Conservation (phyloP, 1,284 basidiomycete species). For the Rhodotorula sp. region DNA sequence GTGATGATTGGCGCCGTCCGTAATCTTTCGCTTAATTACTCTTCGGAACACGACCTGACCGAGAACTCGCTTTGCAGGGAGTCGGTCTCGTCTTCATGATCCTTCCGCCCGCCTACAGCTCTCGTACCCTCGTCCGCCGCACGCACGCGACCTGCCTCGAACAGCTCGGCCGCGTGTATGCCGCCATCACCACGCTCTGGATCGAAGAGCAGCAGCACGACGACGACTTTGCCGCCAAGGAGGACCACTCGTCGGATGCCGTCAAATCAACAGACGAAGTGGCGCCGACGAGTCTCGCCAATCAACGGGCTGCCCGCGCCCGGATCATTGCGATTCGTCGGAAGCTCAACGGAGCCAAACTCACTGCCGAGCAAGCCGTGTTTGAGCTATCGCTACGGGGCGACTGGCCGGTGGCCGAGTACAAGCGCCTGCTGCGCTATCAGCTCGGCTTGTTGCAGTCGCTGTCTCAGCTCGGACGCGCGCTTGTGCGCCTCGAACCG, state of each 20-base stretch:
- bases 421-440: conserved; percentile 11
- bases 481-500: conserved; percentile 21
- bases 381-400: conserved; percentile 30
- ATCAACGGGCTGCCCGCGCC: conserved; percentile 16
- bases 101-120: conserved; percentile 12
- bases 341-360: conserved; percentile 27
- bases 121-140: conserved; percentile 25
- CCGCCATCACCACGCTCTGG: conserved; percentile 22
- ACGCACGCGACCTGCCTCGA: conserved; percentile 35
- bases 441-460: conserved; percentile 33
- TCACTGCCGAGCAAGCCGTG: conserved; percentile 13
- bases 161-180: conserved; percentile 30
- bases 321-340: conserved; percentile 24
- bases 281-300: not conserved
- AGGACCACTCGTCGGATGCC: not conserved
- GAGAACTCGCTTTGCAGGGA: not conserved
- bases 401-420: conserved; percentile 31
- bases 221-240: not conserved
- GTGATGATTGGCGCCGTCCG: conserved; percentile 31
- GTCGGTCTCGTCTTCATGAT: conserved; percentile 6
- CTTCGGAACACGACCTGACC: too few species aligned
- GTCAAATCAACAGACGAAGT: not conserved
- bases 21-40: too few species aligned
- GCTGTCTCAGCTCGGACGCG: conserved; percentile 19
- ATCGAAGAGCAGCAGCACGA: conserved; percentile 14